A percentile compares a stretch with the other conserved stretches of the same genome.
These are phyloP conservation scores for Talaromyces thailandensis DNA, from an alignment of 495 filamentous ascomycete species.

Conservation along the genomic window DNA sequence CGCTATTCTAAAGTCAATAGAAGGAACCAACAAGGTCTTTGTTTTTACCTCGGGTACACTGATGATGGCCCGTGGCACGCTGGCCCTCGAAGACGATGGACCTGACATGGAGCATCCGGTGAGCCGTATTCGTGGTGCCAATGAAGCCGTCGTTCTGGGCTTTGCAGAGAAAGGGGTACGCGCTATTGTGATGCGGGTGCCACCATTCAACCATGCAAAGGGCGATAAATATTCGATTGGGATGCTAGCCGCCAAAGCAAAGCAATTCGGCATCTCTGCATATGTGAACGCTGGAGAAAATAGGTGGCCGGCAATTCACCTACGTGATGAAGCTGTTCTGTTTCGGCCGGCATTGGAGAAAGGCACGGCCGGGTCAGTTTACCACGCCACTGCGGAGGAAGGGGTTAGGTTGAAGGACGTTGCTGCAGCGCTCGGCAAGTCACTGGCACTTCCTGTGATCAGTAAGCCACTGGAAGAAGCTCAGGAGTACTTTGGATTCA, in stretches of 20 bases:
- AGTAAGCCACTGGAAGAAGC: constrained; percentile 22
- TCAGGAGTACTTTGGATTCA: constrained; percentile 19
- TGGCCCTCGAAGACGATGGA: constrained; percentile 23
- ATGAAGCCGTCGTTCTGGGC: constrained; percentile 17
- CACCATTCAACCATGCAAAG: constrained; percentile 33
- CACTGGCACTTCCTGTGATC: constrained; percentile 20
- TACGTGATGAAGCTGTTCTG: constrained; percentile 28
- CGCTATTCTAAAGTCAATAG: constrained; percentile 24
- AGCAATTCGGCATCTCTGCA: constrained; percentile 18
- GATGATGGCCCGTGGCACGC: constrained; percentile 17
- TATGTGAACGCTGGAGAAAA: constrained; percentile 37
- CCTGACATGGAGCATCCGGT: constrained; percentile 9
- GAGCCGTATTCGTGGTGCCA: constrained; percentile 14
- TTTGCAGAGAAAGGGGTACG: constrained; percentile 26
- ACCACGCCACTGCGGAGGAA: constrained; percentile 33
- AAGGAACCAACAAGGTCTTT: constrained; percentile 25
- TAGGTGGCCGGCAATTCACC: constrained; percentile 32
- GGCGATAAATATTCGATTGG: constrained; percentile 23
- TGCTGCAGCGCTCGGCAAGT: constrained; percentile 24
- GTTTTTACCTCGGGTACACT: constrained; percentile 36
- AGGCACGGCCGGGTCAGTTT: constrained; percentile 25
- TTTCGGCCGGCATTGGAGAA: constrained; percentile 36
- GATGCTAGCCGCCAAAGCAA: constrained; percentile 21
- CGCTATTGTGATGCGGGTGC: constrained; percentile 26
- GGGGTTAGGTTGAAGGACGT: constrained; percentile 30